These are phyloP conservation scores for Candida incommunis DNA, from an alignment of 805 yeast species.

Conservation along the genomic window DNA sequence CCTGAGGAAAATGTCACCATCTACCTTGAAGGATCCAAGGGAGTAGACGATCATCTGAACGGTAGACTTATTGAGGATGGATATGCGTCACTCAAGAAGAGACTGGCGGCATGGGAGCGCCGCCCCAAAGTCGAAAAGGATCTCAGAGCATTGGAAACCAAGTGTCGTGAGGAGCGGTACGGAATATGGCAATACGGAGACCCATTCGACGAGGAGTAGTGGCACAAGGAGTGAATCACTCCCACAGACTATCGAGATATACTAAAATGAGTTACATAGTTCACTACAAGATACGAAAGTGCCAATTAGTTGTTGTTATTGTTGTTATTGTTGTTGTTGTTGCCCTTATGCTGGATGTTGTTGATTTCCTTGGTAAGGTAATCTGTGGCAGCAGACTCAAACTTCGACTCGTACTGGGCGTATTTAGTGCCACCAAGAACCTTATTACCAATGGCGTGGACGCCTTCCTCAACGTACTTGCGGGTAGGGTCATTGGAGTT, in stretches of 20 bases:
- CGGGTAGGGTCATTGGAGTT: neutral
- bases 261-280: no score
- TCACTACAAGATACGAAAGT: no score
- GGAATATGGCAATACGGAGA: slow-evolving; percentile 76
- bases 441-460: neutral
- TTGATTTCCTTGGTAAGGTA: neutral
- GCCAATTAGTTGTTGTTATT: neutral
- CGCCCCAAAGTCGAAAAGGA: slow-evolving; percentile 6
- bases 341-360: neutral
- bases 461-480: neutral
- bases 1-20: slow-evolving; percentile 29
- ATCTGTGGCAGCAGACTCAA: neutral
- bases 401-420: neutral
- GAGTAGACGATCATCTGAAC: slow-evolving; percentile 46
- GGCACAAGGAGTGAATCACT: neutral
- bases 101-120: neutral
- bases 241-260: no score
- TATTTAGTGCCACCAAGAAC: neutral
- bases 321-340: neutral
- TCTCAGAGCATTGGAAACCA: slow-evolving; percentile 29
- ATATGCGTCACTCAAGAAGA: slow-evolving; percentile 19
- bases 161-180: slow-evolving; percentile 34
- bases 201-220: slow-evolving; percentile 40
- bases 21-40: slow-evolving; percentile 41
- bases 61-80: slow-evolving; percentile 44